A percentile compares a stretch with the other conserved stretches of the same genome.
Conservation (phyloP, 176 grass and related monocot species). For the Secale cereale region DNA sequence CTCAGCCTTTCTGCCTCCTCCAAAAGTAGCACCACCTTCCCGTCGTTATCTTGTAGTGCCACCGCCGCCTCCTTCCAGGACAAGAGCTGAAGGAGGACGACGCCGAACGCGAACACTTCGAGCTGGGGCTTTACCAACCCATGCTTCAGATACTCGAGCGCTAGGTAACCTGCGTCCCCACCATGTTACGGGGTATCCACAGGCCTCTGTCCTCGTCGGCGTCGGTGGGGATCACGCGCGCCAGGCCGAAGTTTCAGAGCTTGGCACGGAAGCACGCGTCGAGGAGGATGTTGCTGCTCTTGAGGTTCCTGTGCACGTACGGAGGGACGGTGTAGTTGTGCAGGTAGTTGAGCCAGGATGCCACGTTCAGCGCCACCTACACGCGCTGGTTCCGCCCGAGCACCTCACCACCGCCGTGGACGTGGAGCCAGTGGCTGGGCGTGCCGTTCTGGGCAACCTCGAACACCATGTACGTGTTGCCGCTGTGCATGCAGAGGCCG, state of each 20-base stretch:
- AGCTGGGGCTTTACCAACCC: conserved; percentile 60
- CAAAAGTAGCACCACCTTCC: too few relatives aligned
- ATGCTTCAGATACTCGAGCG: conserved; percentile 76
- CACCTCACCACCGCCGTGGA: background rate
- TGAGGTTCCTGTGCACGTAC: conserved; percentile 76
- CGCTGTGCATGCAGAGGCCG: conserved; percentile 50
- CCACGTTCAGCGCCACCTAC: conserved; percentile 56
- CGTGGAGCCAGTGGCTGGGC: conserved; percentile 38
- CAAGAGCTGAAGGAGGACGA: conserved; percentile 69
- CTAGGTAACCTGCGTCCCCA: conserved; percentile 50
- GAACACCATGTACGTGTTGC: conserved; percentile 64
- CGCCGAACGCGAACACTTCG: conserved; percentile 76
- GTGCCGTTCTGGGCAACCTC: conserved; percentile 62
- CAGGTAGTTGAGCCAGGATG: conserved; percentile 65
- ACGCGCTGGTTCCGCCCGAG: conserved; percentile 55
- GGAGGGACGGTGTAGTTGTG: conserved; percentile 52
- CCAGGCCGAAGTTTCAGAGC: conserved; percentile 46
- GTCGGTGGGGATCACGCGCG: conserved; percentile 18
- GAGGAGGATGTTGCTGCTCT: conserved; percentile 48
- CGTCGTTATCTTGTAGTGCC: too few relatives aligned
- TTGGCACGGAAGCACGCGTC: conserved; percentile 54
- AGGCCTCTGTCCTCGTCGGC: background rate
- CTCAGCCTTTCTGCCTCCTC: too few relatives aligned
- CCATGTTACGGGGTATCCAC: conserved; percentile 61
- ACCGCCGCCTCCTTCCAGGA: conserved; percentile 42